Conservation (phyloP, 2,329 filamentous ascomycete genomes). For the Curvularia eragrostidis region DNA sequence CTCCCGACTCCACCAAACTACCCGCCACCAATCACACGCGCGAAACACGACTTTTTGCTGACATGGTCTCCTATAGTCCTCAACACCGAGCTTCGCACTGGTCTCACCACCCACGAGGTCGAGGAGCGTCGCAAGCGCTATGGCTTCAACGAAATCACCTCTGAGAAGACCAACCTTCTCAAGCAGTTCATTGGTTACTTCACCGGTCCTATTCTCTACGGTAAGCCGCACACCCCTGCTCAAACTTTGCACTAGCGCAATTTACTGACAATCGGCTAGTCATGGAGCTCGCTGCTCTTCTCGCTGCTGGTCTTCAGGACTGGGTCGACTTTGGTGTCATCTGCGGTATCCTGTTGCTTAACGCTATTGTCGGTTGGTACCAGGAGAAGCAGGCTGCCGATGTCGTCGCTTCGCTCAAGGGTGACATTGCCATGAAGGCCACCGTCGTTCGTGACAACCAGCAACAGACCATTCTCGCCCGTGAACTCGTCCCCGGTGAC, state of each 20-base stretch:
- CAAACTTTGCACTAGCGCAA: constrained; percentile 18
- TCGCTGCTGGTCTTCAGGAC: constrained; percentile 75
- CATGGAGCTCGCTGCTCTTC: constrained; percentile 77
- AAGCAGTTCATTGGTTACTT: constrained; percentile 78
- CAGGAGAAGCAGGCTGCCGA: constrained; percentile 82
- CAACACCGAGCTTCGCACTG: constrained; percentile 69
- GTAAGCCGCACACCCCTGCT: constrained; percentile 56
- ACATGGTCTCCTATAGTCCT: constrained; percentile 50
- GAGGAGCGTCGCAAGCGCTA: constrained; percentile 69
- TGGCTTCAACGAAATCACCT: constrained; percentile 74
- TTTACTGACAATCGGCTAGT: constrained; percentile 53
- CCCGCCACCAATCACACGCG: constrained; percentile 16
- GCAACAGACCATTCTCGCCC: constrained; percentile 72
- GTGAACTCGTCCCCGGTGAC: constrained; percentile 77
- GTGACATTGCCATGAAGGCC: constrained; percentile 79
- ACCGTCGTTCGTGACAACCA: constrained; percentile 71
- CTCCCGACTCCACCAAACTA: constrained; percentile 26
- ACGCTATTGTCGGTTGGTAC: constrained; percentile 80
- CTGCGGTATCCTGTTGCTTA: constrained; percentile 75
- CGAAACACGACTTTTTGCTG: constrained; percentile 8
- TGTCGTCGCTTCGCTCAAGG: constrained; percentile 70
- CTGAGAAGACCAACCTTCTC: constrained; percentile 78
- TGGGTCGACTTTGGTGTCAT: constrained; percentile 80
- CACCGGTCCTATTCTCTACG: constrained; percentile 77
- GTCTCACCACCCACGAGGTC: constrained; percentile 66